Base-by-base conservation (phyloP, 2,329 filamentous ascomycete species). In the Fusarium setosum region DNA sequence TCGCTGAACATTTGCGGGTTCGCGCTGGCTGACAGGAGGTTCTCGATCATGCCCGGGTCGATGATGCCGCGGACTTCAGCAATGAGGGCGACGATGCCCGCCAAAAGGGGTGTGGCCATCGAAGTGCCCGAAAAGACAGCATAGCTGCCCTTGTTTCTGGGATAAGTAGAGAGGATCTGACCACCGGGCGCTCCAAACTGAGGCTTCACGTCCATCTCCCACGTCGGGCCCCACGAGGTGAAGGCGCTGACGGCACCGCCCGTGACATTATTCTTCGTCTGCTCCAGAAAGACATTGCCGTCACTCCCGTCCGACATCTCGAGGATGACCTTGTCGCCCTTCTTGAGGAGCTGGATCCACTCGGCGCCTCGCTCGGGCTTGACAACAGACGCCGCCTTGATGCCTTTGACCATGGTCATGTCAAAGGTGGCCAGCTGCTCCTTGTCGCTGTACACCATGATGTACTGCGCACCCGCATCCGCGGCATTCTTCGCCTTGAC, bases 221-320 rank as follows among this genome's bases (percentile, higher is more conserved):
- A 89, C 4, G 83, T 87, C 3, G 88, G 88, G 8, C 87, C 87
- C 87, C 87, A 90, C 6, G 82, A 84, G 38, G 84, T 86, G 72
- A 79, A 88, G 6, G 74, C 75, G 68, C 83, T 87, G 31, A 84
- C 71, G 42, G 81, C 84, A 7, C 87, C 88, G 2, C 83, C 85
- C 0, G 82, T 83, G 1, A 67, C 49, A 2, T 73, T 75, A 74
- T 87, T 86, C 49, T 65, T 34, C 31, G 68, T 59, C 41, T 75
- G 67, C 26, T 68, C 61, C n/a, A 84, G 69, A 21, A 76, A 73
- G 48, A 72, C 70, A 23, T 73, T 61, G 17, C 80, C 76, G 5
- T 78, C 77, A 1, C 67, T 42, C 1, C 80, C 78, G 55, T 82
- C 79, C 1, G 74, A 72, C 78, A 88, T 82, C 44, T 75, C 73